Evolutionary conservation across 306 rosid species (phyloP).

Genomic region (Cucurbita pepo): DNA sequence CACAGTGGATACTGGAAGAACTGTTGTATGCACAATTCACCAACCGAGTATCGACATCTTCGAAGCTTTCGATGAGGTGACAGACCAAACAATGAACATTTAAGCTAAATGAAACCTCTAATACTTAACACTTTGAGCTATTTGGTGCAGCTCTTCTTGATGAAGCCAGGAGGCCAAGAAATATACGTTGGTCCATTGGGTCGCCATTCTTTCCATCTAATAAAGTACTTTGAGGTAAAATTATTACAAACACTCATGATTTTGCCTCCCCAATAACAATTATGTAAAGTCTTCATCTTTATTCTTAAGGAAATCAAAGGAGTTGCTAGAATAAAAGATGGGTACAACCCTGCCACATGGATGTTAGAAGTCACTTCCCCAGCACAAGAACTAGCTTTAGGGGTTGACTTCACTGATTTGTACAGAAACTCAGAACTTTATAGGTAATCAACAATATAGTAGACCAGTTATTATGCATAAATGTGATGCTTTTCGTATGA

Average conservation of each 20-base stretch:
- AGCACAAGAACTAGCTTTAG: conserved; percentile 26
- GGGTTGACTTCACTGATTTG: conserved; percentile 17
- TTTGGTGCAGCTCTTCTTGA: conserved; percentile 22
- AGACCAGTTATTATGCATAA: not conserved
- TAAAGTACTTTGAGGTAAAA: conserved; percentile 29
- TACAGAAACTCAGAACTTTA: conserved; percentile 26
- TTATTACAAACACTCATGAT: not conserved
- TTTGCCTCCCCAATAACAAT: not conserved
- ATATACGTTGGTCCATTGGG: conserved; percentile 38
- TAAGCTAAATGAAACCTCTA: not conserved
- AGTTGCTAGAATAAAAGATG: conserved; percentile 18
- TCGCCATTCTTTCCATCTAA: conserved; percentile 20
- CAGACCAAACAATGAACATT: not conserved
- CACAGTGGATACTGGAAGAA: conserved; percentile 40
- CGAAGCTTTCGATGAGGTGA: conserved; percentile 43
- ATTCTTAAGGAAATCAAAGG: conserved; percentile 22
- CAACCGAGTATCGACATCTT: conserved; percentile 53
- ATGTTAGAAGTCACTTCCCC: conserved; percentile 34
- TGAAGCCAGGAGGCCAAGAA: conserved; percentile 39
- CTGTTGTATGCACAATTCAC: conserved; percentile 46
- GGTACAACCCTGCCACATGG: conserved; percentile 40
- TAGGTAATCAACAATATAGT: conserved; percentile 10
- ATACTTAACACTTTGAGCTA: not conserved
- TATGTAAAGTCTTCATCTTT: not conserved
- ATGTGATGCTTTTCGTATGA: not conserved